Evolutionary conservation across 176 grass and related monocot species (phyloP), one percentile per base, ranked within the genome.

Genomic region (Ensete glaucum): DNA sequence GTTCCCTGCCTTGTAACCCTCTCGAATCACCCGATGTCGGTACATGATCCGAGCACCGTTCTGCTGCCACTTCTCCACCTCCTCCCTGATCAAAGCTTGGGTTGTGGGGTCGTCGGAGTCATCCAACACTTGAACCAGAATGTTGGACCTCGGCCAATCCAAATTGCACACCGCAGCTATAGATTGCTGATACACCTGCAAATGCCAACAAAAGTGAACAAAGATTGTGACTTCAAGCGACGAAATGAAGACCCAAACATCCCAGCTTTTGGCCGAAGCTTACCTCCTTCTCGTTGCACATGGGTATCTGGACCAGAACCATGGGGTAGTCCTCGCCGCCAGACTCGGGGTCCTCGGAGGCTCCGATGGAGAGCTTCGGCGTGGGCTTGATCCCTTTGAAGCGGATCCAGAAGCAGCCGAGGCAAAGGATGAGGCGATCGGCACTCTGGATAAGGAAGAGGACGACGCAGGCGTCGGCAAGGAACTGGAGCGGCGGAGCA

Each of bases 261-360:
- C 25, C 25, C 27, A 67, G 24, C 11, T 67, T 67, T 51, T 16
- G 19, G 67, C 16, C 8, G 52, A 70, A 70, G 74, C 62, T 78
- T 55, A 99, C 96, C 91, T 95, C 96, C 53, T 85, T 88, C 87
- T 99, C 96, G 71, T 99, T 99, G 88, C 96, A 99, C 96, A 99
- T 95, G 80, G 96, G 96, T 78, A 99, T 99, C 82, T 99, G 96
- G 63, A 99, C 86, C 3, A 99, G 81, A 27, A 99, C 91, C 96
- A 91, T 99, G 59, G 96, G 96, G 54, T 87, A 89, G 87, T 86
- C 84, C 2, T 64, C 79, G 67, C 80, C 84, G 53, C 90, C 81
- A 11, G 85, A 84, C 82, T 99, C 91, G 81, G 85, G 81, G 9
- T 81, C 78, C 53, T 93, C 77, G 5, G 85, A 75, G 65, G 84